Evolutionary conservation across 2,329 filamentous ascomycete species (phyloP).

Genomic region (Ophiostoma perfectum): DNA sequence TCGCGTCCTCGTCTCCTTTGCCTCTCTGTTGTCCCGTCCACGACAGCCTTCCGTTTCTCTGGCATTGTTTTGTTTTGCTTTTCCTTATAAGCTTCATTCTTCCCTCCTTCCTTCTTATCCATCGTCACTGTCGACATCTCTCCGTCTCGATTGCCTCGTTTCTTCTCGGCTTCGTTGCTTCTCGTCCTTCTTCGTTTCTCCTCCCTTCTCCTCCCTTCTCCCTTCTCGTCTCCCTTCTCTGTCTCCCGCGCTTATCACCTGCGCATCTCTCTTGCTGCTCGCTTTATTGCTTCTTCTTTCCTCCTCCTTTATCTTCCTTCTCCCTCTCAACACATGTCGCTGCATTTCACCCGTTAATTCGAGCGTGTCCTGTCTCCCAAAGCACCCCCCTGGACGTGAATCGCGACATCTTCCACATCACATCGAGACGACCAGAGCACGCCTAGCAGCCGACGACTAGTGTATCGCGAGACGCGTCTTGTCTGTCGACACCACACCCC

Average conservation of each 20-base stretch:
- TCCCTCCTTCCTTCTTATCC: conserved; percentile 15
- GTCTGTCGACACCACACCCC: background rate
- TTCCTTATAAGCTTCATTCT: conserved; percentile 12
- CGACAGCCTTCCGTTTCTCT: conserved; percentile 11
- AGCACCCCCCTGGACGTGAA: background rate
- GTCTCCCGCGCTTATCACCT: too few species aligned
- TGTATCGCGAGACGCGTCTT: conserved; percentile 8
- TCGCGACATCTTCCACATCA: background rate
- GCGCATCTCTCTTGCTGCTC: too few species aligned
- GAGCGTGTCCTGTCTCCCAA: background rate
- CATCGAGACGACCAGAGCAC: background rate
- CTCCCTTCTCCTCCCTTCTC: background rate
- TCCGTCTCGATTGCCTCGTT: background rate
- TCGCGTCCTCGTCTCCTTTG: background rate
- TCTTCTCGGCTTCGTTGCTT: background rate
- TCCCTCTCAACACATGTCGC: background rate
- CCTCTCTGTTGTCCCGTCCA: conserved; percentile 15
- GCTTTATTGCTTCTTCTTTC: background rate
- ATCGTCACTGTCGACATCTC: background rate
- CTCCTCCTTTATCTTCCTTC: background rate
- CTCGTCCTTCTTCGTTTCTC: background rate
- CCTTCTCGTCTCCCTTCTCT: background rate
- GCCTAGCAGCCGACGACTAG: background rate
- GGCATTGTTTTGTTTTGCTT: conserved; percentile 15
- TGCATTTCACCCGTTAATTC: background rate